Evolutionary conservation across 2,329 filamentous ascomycete species (phyloP).

Genomic region (Curvularia lunata): DNA sequence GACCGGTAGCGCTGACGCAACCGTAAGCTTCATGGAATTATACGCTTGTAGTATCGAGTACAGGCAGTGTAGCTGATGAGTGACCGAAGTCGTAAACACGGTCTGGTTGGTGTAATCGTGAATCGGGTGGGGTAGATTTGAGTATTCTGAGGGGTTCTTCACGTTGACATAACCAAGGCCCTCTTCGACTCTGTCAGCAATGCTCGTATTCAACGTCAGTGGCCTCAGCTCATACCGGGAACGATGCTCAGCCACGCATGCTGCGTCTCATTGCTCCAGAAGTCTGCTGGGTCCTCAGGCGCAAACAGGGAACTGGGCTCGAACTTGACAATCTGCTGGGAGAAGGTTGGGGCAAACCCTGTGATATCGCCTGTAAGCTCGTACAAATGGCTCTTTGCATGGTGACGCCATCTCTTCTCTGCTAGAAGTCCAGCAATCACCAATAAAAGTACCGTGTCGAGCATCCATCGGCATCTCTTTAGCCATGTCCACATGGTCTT

Average conservation of each 20-base stretch:
- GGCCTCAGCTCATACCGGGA: conserved; percentile 26
- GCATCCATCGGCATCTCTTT: conserved; percentile 32
- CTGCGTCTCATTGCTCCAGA: conserved; percentile 40
- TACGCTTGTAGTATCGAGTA: conserved; percentile 44
- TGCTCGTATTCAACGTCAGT: background rate
- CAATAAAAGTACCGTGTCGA: conserved; percentile 39
- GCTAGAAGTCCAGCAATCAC: conserved; percentile 37
- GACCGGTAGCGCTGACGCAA: conserved; percentile 11
- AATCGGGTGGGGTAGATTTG: conserved; percentile 40
- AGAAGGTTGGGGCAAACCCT: conserved; percentile 45
- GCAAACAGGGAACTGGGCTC: conserved; percentile 33
- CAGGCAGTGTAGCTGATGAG: conserved; percentile 45
- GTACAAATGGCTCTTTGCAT: conserved; percentile 20
- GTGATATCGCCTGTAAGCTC: conserved; percentile 41
- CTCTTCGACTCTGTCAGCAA: conserved; percentile 22
- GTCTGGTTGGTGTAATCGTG: conserved; percentile 41
- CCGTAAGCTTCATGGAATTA: conserved; percentile 33
- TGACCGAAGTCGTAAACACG: conserved; percentile 44
- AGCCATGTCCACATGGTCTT: conserved; percentile 23
- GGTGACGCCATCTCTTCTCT: conserved; percentile 32
- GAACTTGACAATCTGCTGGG: conserved; percentile 41
- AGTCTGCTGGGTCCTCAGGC: conserved; percentile 38
- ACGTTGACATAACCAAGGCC: conserved; percentile 44
- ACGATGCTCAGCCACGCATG: conserved; percentile 43
- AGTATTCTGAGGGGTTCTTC: conserved; percentile 27